Base-by-base conservation (phyloP, 2,329 filamentous ascomycete species). In the Balansia obtecta region DNA sequence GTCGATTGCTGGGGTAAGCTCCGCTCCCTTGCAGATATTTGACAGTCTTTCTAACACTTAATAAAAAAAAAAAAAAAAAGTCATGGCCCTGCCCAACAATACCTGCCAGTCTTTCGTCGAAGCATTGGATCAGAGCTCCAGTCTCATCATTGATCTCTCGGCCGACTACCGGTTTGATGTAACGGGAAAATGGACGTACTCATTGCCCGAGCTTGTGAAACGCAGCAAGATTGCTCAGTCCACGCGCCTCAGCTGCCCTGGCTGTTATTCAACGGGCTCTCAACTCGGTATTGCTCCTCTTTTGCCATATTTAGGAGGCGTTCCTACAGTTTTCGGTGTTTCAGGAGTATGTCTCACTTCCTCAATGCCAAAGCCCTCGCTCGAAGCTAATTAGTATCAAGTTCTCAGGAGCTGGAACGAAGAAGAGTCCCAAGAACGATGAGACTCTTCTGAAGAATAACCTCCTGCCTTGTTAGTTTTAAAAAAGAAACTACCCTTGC, bases 11-110 rank as follows among this genome's bases (percentile, higher is more conserved):
- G 90, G 90, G 37, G 27, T 27, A 27, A 7, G 27, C 27, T 27
- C 27, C 27, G 27, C 27, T 27, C 27, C 27, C 27, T 27, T 27
- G 27, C 27, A 27, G 27, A 27, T 27, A 27, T 27, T 27, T 27
- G 27, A 27, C 27, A 27, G 27, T 27, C 27, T 7, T 27, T 7
- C 27, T 27, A 27, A 27, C 7, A 27, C 27, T 27, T 27, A 8
- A 2, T 6, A 27, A 27, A 27, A 27, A 27, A 27, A 27, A 27
- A 27, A 27, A n/a, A n/a, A n/a, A n/a, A n/a, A n/a, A 27, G 87
- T 97, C 43, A 93, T 97, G 87, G 93, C 93, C 37, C 80, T 97
- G 32, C 93, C 91, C 43, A 98, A 97, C 63, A 87, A 88, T 54
- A 88, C 95, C 46, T 96, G 88, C 79, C 86, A 89, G 71, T 90